A percentile compares a stretch with the other conserved stretches of the same genome.
Conservation (phyloP, 805 yeast species). For the Yamadazyma olivae region DNA sequence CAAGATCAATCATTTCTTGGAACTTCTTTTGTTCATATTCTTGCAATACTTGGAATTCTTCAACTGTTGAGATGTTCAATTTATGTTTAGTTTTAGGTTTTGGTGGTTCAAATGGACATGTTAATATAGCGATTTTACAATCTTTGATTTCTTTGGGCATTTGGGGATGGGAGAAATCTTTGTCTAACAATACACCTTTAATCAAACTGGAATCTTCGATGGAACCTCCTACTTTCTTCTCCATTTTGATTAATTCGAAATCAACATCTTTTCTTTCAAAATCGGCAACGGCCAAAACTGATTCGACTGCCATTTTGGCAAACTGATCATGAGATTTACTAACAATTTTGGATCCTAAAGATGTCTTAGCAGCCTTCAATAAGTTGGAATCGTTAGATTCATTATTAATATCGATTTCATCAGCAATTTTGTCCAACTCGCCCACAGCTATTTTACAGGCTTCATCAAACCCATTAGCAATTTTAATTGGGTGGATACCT, state of each 20-base stretch:
- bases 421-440: conserved; percentile 74
- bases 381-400: conserved; percentile 56
- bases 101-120: conserved; percentile 99
- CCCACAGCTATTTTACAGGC: conserved; percentile 89
- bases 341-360: conserved; percentile 93
- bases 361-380: conserved; percentile 89
- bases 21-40: conserved; percentile 89
- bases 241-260: conserved; percentile 92
- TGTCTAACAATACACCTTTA: conserved; percentile 90
- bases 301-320: conserved; percentile 96
- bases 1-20: conserved; percentile 81
- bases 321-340: conserved; percentile 91
- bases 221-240: conserved; percentile 94
- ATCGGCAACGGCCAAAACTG: conserved; percentile 90
- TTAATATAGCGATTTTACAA: conserved; percentile 88
- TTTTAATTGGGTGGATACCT: conserved; percentile 95
- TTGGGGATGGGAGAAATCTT: conserved; percentile 97
- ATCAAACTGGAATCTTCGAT: conserved; percentile 81
- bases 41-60: conserved; percentile 89
- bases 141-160: conserved; percentile 82
- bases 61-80: conserved; percentile 88
- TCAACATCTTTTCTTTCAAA: conserved; percentile 91
- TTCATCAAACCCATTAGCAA: conserved; percentile 96
- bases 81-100: conserved; percentile 99
- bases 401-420: conserved; percentile 50